Conservation (phyloP, 2,329 filamentous ascomycete genomes). For the Clonostachys byssicola region DNA sequence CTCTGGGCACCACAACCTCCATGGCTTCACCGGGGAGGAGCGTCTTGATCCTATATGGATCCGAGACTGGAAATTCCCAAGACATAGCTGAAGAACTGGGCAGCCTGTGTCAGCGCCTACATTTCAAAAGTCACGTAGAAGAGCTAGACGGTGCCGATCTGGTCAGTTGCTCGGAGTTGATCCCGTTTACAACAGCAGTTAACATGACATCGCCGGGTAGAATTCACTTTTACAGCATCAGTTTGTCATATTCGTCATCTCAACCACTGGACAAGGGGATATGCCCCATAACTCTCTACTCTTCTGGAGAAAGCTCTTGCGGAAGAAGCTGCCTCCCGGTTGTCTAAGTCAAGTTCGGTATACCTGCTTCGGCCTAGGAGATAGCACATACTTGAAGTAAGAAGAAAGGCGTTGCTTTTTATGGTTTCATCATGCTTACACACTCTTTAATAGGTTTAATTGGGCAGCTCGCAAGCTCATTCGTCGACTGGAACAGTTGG, state of each 20-base stretch:
- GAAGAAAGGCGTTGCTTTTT: slow-evolving; percentile 12
- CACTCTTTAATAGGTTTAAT: slow-evolving; percentile 68
- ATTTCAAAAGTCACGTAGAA: slow-evolving; percentile 70
- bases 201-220: slow-evolving; percentile 20
- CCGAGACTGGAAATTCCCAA: slow-evolving; percentile 91
- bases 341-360: slow-evolving; percentile 69
- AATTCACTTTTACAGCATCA: slow-evolving; percentile 43
- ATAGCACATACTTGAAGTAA: slow-evolving; percentile 90
- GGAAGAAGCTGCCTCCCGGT: slow-evolving; percentile 69
- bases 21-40: slow-evolving; percentile 18
- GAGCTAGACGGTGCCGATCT: slow-evolving; percentile 75
- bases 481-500: slow-evolving; percentile 78
- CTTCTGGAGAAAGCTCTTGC: slow-evolving; percentile 83
- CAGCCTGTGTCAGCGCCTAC: slow-evolving; percentile 68
- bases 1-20: too few relatives aligned
- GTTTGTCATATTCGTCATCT: slow-evolving; percentile 75
- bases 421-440: not conserved
- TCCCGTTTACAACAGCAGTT: not conserved
- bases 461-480: slow-evolving; percentile 87
- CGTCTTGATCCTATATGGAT: slow-evolving; percentile 79
- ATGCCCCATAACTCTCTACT: slow-evolving; percentile 76
- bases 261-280: slow-evolving; percentile 93
- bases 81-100: slow-evolving; percentile 86
- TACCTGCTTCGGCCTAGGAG: slow-evolving; percentile 85
- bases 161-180: slow-evolving; percentile 44